These are phyloP conservation scores for Aspergillus homomorphus DNA, from an alignment of 495 filamentous ascomycete species.

Conservation along the genomic window DNA sequence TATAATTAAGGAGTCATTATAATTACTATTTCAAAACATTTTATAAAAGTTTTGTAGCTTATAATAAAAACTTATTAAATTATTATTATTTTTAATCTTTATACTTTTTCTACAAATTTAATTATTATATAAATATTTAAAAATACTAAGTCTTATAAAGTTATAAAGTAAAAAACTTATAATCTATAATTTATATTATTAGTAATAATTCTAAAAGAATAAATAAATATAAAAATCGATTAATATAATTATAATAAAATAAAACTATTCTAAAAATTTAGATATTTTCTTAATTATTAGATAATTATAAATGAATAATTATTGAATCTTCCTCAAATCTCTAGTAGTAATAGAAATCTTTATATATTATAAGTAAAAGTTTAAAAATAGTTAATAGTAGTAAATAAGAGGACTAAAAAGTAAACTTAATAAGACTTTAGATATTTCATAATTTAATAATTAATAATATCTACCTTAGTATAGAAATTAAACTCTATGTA, in stretches of 20 bases:
- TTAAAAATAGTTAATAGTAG: neutral
- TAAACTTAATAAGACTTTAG: neutral
- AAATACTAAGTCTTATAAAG: neutral
- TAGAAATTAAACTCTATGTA: neutral
- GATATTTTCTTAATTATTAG: slow-evolving; percentile 1
- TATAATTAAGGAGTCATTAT: no score
- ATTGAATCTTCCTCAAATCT: neutral
- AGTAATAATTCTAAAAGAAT: neutral
- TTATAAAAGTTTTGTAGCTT: neutral
- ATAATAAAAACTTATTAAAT: slow-evolving; percentile 43
- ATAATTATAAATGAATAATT: neutral
- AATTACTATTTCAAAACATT: neutral
- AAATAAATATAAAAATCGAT: neutral
- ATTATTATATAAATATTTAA: neutral
- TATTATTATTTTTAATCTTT: neutral
- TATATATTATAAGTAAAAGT: neutral
- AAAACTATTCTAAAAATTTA: neutral
- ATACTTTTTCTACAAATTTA: no score
- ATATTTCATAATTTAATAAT: neutral
- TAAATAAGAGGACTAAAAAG: neutral
- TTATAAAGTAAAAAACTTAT: neutral
- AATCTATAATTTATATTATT: neutral
- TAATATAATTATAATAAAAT: neutral
- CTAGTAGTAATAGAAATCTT: neutral
- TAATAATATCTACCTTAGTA: neutral